phyloP scores from a whole-genome alignment of 805 yeast genomes.

The Kurtzmaniella fragi region DNA sequence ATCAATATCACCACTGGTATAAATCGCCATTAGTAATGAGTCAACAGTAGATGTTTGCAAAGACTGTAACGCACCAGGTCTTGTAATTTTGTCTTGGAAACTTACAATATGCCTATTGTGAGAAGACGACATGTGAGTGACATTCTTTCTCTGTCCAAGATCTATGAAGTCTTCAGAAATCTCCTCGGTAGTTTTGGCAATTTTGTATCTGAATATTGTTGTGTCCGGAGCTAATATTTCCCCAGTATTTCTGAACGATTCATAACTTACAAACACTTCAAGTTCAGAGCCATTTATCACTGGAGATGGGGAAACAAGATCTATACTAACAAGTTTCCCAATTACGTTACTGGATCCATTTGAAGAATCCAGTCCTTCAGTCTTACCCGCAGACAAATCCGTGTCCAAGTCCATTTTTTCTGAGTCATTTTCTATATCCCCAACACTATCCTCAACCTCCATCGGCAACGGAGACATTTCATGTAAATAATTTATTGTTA shows the following conservation, averaged over 20 bases:
- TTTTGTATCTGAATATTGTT: conserved; percentile 23
- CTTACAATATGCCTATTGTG: conserved; percentile 7
- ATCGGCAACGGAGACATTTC: conserved; percentile 20
- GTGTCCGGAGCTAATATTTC: conserved; percentile 12
- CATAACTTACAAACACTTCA: conserved; percentile 44
- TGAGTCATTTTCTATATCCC: conserved; percentile 13
- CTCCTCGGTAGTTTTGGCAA: conserved; percentile 15
- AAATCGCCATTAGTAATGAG: conserved; percentile 32
- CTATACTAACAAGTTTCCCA: conserved; percentile 25
- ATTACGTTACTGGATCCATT: background rate
- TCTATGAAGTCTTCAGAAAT: conserved; percentile 27
- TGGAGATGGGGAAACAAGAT: conserved; percentile 42
- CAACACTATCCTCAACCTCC: conserved; percentile 9
- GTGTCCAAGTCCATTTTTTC: conserved; percentile 2
- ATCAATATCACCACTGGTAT: conserved; percentile 42
- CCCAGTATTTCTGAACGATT: conserved; percentile 1
- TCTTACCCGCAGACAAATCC: background rate
- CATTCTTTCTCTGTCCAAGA: conserved; percentile 20
- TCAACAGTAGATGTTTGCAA: conserved; percentile 35
- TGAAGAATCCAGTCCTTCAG: background rate
- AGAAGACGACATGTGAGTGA: background rate
- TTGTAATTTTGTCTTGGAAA: conserved; percentile 22
- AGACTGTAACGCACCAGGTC: conserved; percentile 22
- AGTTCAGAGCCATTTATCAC: conserved; percentile 32
- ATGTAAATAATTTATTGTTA: conserved; percentile 28